Percentiles rank a stretch among this genome's conserved stretches.
Conservation (phyloP, 805 yeast genomes). For the Pichia nakasei region DNA sequence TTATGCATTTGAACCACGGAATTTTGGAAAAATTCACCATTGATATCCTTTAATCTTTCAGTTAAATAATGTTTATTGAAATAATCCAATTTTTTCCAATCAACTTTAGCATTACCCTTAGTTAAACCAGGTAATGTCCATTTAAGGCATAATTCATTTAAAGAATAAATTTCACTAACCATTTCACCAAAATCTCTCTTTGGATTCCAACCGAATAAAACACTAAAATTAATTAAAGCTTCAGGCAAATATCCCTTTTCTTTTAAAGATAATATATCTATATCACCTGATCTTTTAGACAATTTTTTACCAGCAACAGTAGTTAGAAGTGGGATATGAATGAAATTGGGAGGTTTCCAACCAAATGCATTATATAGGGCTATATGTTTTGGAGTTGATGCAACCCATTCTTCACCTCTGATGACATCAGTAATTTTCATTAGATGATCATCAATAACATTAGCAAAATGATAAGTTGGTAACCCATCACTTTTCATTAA, state of each 20-base stretch:
- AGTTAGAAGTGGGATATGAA: constrained; percentile 88
- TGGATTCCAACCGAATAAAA: constrained; percentile 94
- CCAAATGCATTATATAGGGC: constrained; percentile 80
- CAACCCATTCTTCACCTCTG: constrained; percentile 96
- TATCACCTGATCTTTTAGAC: constrained; percentile 80
- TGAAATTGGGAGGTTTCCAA: constrained; percentile 72
- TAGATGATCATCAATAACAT: constrained; percentile 87
- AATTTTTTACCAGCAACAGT: constrained; percentile 65
- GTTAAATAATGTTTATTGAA: constrained; percentile 69
- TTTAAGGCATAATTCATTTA: constrained; percentile 41
- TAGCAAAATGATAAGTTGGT: constrained; percentile 96
- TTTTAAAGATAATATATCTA: constrained; percentile 53
- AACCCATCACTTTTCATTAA: constrained; percentile 86
- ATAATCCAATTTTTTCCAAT: constrained; percentile 59
- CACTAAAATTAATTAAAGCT: constrained; percentile 79
- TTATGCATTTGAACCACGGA: constrained; percentile 26
- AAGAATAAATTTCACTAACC: constrained; percentile 41
- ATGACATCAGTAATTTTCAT: constrained; percentile 92
- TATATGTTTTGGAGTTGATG: constrained; percentile 91
- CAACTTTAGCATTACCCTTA: constrained; percentile 90
- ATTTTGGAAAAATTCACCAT: constrained; percentile 28
- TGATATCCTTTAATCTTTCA: constrained; percentile 28
- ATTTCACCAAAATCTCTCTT: constrained; percentile 43
- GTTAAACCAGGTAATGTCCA: constrained; percentile 72
- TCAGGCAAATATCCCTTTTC: constrained; percentile 70